Percentiles rank a stretch among this genome's conserved stretches.
These are phyloP conservation scores for Candida bentonensis DNA, from an alignment of 805 yeast species.

Conservation along the genomic window DNA sequence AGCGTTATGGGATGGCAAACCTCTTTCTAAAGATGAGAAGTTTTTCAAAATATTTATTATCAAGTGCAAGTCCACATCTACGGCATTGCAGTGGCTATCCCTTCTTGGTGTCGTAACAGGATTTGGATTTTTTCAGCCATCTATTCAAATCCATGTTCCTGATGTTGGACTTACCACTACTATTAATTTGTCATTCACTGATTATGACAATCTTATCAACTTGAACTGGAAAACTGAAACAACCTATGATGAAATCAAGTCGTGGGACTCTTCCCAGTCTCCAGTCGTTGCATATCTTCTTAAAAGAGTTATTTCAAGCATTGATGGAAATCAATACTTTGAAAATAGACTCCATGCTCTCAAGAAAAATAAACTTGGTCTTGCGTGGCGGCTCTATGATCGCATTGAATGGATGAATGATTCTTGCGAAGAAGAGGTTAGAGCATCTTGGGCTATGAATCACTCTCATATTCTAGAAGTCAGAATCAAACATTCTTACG, in stretches of 20 bases:
- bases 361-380: constrained; percentile 26
- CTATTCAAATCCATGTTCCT: constrained; percentile 30
- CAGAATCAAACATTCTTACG: constrained; percentile 25
- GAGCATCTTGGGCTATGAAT: constrained; percentile 29
- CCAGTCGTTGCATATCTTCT: not conserved
- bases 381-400: constrained; percentile 57
- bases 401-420: constrained; percentile 57
- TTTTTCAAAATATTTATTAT: constrained; percentile 35
- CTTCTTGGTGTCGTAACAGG: constrained; percentile 39
- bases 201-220: not conserved
- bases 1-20: constrained; percentile 26
- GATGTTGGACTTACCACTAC: constrained; percentile 24
- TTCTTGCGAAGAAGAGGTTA: constrained; percentile 28
- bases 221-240: constrained; percentile 3
- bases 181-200: not conserved
- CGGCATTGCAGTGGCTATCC: constrained; percentile 51
- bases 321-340: not conserved
- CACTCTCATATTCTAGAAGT: constrained; percentile 46
- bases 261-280: constrained; percentile 7
- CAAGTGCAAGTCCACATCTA: constrained; percentile 35
- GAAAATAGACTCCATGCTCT: constrained; percentile 5
- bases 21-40: constrained; percentile 8
- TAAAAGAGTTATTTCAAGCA: not conserved
- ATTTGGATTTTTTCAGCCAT: constrained; percentile 6
- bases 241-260: constrained; percentile 15